Evolutionary conservation across 2,329 filamentous ascomycete genomes (phyloP), one percentile per base, ranked within the genome.

Genomic region (Ascochyta clinopodiicola): DNA sequence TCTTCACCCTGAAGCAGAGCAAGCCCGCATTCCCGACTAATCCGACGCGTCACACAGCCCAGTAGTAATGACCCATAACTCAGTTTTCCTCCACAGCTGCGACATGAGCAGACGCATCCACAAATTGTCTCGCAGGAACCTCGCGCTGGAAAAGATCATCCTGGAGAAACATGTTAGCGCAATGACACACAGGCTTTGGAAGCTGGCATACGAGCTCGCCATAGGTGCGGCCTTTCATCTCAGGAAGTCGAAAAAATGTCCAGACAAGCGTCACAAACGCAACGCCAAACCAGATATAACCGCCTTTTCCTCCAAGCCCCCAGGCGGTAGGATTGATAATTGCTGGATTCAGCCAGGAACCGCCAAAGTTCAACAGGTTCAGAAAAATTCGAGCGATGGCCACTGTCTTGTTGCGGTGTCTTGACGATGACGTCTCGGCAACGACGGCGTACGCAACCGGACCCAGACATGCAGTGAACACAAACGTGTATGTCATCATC

Each of bases 371-470:
- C 8, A 40, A 31, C 6, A 95, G 86, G 54, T 87, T 88, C 71
- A 86, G 88, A 64, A 96, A 77, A 61, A 96, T 94, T 22, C 57
- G 46, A 6, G 61, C 59, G 19, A 96, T 79, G 66, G 93, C 79
- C 27, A 96, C 88, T 0, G 91, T 95, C 81, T 96, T 96, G 78
- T 92, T 91, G 70, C 93, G 89, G 27, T 96, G 82, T 8, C 91
- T 84, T 10, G 89, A 86, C 0, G 91, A 91, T 0, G 91, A 91
- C 21, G 96, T 77, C 74, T 96, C 92, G 1, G 88, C 84, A 3
- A 96, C 90, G 8, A 96, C 84, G 0, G 90, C 92, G 77, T 95
- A 96, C 74, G 88, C 91, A 9, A 96, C 90, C 0, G 92, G 94
- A 25, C 92, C 92, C 39, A 96, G 90, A 0, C 90, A 89, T 32